phyloP scores from a whole-genome alignment of 2,329 filamentous ascomycete genomes.

The Curvularia spicifera region DNA sequence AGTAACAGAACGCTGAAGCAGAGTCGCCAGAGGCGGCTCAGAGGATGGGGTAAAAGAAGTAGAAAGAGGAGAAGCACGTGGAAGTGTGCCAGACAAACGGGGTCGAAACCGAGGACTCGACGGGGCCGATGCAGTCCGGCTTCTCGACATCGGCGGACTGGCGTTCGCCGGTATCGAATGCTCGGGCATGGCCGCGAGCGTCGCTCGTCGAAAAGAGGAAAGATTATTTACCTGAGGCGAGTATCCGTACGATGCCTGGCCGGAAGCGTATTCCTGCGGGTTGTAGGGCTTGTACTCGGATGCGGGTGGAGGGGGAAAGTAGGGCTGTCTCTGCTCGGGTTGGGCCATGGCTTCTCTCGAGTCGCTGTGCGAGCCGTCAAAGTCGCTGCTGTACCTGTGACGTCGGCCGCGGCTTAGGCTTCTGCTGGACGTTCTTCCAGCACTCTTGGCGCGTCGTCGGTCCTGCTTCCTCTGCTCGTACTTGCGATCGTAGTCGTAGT shows the following conservation, averaged over 20 bases:
- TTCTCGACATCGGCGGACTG: slow-evolving; percentile 32
- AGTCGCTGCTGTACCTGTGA: slow-evolving; percentile 30
- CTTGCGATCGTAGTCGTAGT: slow-evolving; percentile 42
- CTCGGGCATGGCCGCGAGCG: slow-evolving; percentile 33
- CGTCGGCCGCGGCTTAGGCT: slow-evolving; percentile 41
- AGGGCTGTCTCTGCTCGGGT: slow-evolving; percentile 34
- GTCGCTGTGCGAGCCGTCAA: slow-evolving; percentile 35
- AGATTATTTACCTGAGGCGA: slow-evolving; percentile 47
- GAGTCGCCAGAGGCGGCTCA: slow-evolving; percentile 45
- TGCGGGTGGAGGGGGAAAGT: slow-evolving; percentile 43
- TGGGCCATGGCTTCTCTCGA: slow-evolving; percentile 33
- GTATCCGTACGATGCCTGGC: slow-evolving; percentile 36
- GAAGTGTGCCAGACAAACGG: slow-evolving; percentile 29
- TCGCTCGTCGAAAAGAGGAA: slow-evolving; percentile 40
- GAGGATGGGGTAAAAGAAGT: slow-evolving; percentile 44
- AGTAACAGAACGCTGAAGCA: slow-evolving; percentile 42
- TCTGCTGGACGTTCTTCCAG: slow-evolving; percentile 32
- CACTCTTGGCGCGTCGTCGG: slow-evolving; percentile 37
- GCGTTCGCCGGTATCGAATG: slow-evolving; percentile 29
- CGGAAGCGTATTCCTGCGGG: slow-evolving; percentile 42
- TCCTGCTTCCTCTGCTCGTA: slow-evolving; percentile 31
- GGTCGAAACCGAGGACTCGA: slow-evolving; percentile 26
- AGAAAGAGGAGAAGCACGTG: slow-evolving; percentile 39
- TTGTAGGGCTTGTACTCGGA: slow-evolving; percentile 48
- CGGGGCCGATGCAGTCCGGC: slow-evolving; percentile 27